phyloP scores from a whole-genome alignment of 202 grass and related monocot genomes.

The Saccharum hybrid region DNA sequence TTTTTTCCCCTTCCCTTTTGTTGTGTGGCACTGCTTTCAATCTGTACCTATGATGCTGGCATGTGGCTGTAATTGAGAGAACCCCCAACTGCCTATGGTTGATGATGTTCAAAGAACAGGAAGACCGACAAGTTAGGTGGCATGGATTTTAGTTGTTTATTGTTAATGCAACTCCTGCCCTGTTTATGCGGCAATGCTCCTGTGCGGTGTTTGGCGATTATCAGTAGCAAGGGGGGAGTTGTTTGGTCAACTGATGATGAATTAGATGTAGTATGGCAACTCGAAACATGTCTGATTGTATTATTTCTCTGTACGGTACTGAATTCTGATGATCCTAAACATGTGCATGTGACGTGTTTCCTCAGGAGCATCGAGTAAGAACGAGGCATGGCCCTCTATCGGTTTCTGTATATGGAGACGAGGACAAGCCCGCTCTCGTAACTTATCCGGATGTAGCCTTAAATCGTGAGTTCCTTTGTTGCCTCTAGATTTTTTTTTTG shows the following conservation, averaged over 20 bases:
- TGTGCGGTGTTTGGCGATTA: too few species aligned
- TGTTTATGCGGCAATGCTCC: neutral
- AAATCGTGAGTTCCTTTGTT: constrained; percentile 63
- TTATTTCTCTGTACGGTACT: neutral
- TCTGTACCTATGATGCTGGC: neutral
- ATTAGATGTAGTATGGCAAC: neutral
- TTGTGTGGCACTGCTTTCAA: neutral
- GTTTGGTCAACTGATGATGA: constrained; percentile 4
- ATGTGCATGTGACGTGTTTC: constrained; percentile 1
- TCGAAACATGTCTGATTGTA: constrained; percentile 7
- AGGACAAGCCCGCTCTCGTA: constrained; percentile 82
- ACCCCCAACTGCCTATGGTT: neutral
- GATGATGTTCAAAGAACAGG: constrained; percentile 33
- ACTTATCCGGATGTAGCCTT: constrained; percentile 90
- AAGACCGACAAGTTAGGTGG: neutral
- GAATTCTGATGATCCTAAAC: constrained; percentile 2
- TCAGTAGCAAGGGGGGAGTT: neutral
- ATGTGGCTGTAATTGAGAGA: neutral
- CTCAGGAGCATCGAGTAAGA: constrained; percentile 74
- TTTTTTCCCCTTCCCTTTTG: neutral
- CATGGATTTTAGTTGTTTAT: neutral
- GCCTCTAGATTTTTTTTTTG: neutral
- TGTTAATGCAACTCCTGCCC: neutral
- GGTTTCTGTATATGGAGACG: constrained; percentile 78
- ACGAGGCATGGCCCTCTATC: constrained; percentile 71